phyloP scores from a whole-genome alignment of 768 basidiomycete genomes.

The Pleurotus pulmonarius region DNA sequence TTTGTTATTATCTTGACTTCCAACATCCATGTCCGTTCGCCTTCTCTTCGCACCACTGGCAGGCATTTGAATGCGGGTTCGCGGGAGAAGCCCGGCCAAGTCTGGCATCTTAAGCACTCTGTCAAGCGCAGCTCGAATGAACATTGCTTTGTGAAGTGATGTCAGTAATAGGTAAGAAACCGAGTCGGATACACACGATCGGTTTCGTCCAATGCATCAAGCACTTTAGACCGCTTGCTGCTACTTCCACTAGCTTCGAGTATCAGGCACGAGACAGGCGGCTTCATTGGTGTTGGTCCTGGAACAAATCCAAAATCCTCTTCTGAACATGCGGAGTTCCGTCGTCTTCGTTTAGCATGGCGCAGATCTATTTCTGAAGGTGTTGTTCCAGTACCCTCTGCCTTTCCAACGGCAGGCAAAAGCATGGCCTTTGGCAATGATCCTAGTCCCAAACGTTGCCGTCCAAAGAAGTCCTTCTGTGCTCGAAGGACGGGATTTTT shows the following conservation, averaged over 20 bases:
- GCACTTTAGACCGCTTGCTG: constrained; percentile 27
- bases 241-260: constrained; percentile 17
- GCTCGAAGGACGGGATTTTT: constrained; percentile 52
- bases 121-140: constrained; percentile 32
- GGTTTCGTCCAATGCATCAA: constrained; percentile 36
- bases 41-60: neutral
- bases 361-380: constrained; percentile 22
- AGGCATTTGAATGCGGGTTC: neutral
- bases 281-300: constrained; percentile 15
- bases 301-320: constrained; percentile 11
- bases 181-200: constrained; percentile 33
- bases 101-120: constrained; percentile 41
- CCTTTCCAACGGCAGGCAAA: no score
- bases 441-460: constrained; percentile 42
- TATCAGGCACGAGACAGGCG: neutral
- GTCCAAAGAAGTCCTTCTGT: constrained; percentile 60
- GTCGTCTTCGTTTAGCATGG: constrained; percentile 20
- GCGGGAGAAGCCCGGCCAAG: constrained; percentile 34
- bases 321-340: neutral
- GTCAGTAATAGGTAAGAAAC: neutral
- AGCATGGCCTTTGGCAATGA: constrained; percentile 3
- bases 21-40: neutral
- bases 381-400: neutral
- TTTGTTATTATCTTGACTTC: neutral
- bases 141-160: constrained; percentile 22